Conservation (phyloP, 768 basidiomycete genomes). For the Rhodotorula sphaerocarpa region DNA sequence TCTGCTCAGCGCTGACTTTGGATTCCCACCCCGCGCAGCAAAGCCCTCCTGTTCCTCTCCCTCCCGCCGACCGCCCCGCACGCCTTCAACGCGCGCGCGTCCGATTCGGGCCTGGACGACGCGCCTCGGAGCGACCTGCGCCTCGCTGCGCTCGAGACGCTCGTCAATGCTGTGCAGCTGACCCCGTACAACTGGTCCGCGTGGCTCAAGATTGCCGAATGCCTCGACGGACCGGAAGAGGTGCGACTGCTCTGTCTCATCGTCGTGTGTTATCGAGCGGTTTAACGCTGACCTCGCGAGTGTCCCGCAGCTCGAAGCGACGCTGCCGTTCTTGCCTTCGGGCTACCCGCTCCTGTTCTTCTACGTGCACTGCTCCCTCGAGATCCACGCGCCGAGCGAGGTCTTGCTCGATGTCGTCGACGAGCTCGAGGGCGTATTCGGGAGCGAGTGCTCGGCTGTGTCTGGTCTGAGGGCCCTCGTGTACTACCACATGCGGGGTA, state of each 20-base stretch:
- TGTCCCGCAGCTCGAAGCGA: conserved; percentile 42
- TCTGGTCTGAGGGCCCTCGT: conserved; percentile 78
- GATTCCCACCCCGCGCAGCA: conserved; percentile 48
- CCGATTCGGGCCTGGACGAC: background rate
- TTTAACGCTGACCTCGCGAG: no score
- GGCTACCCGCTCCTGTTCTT: conserved; percentile 62
- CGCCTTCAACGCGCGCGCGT: background rate
- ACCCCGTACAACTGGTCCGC: conserved; percentile 92
- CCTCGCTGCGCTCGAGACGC: conserved; percentile 75
- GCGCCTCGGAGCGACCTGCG: conserved; percentile 50
- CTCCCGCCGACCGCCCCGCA: conserved; percentile 21
- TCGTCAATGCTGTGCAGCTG: conserved; percentile 62
- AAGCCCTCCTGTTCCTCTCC: conserved; percentile 61
- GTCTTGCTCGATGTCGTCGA: conserved; percentile 74
- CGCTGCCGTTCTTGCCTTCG: conserved; percentile 49
- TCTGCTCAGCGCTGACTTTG: no score
- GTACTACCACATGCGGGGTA: conserved; percentile 83
- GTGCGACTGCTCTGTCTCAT: conserved; percentile 48
- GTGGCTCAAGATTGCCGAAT: conserved; percentile 61
- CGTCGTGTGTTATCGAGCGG: background rate
- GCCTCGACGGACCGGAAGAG: conserved; percentile 64
- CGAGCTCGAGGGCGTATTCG: conserved; percentile 67
- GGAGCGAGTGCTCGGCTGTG: conserved; percentile 44
- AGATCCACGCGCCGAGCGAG: conserved; percentile 80
- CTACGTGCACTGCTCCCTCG: conserved; percentile 78